Evolutionary conservation across 129 eudicot genomes (phyloP).

Genomic region (Chrysanthemum seticuspe): DNA sequence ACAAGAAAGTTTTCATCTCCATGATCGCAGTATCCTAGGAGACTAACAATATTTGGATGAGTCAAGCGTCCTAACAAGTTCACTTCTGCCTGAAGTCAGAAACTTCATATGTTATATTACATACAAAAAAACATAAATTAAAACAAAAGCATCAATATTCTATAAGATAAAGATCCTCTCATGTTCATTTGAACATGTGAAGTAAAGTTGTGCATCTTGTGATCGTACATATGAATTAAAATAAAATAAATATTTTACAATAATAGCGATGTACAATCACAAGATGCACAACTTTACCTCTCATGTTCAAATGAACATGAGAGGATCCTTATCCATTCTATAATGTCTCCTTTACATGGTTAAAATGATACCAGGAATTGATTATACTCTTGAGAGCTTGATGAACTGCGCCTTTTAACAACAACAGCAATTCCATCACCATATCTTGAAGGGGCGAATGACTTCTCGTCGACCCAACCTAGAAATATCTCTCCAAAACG

Average conservation of each 20-base stretch:
- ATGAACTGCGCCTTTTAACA: conserved; percentile 18
- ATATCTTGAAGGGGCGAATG: conserved; percentile 24
- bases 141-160: too few relatives aligned
- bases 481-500: conserved; percentile 23
- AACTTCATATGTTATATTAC: background rate
- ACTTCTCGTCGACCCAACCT: conserved; percentile 33
- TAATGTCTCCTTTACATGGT: background rate
- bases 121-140: too few relatives aligned
- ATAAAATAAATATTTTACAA: too few relatives aligned
- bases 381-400: background rate
- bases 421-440: conserved; percentile 39
- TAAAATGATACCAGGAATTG: conserved; percentile 26
- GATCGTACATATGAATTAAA: too few relatives aligned
- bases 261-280: too few relatives aligned
- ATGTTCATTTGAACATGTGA: too few relatives aligned
- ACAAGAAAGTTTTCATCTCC: conserved; percentile 28
- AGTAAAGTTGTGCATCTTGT: too few relatives aligned
- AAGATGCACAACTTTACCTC: too few relatives aligned
- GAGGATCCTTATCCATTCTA: too few relatives aligned
- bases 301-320: too few relatives aligned
- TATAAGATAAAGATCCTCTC: too few relatives aligned
- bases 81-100: conserved; percentile 30
- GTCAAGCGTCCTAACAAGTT: background rate
- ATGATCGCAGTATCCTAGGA: conserved; percentile 35
- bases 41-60: conserved; percentile 33